phyloP scores from a whole-genome alignment of 805 yeast genomes.

The Ogataea neopini region DNA sequence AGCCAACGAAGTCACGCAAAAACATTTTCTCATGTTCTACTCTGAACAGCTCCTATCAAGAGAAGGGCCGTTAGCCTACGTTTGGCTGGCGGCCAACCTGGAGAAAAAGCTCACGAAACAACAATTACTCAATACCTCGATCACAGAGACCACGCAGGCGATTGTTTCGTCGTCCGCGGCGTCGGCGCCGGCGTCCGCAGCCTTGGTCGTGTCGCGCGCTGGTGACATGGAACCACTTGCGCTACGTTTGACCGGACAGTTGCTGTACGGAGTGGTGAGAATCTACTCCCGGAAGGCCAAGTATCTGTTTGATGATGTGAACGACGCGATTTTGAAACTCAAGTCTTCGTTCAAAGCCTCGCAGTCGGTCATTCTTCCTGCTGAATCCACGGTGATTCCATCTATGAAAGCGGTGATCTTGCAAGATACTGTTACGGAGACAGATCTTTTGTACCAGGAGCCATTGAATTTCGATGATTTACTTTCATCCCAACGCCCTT shows the following conservation, averaged over 20 bases:
- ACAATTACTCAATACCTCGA: constrained; percentile 71
- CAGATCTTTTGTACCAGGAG: constrained; percentile 69
- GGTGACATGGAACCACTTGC: constrained; percentile 59
- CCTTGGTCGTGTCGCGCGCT: constrained; percentile 17
- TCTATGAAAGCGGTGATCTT: constrained; percentile 61
- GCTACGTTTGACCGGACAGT: constrained; percentile 79
- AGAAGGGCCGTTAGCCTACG: constrained; percentile 84
- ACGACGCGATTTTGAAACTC: constrained; percentile 69
- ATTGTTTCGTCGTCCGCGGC: constrained; percentile 45
- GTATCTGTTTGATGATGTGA: constrained; percentile 78
- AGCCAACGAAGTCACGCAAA: neutral
- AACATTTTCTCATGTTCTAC: constrained; percentile 42
- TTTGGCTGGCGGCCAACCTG: constrained; percentile 91
- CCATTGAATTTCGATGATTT: constrained; percentile 48
- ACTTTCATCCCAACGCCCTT: constrained; percentile 19
- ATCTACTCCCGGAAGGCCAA: constrained; percentile 86
- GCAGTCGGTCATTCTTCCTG: constrained; percentile 56
- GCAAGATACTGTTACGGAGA: constrained; percentile 76
- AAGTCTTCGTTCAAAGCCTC: constrained; percentile 62
- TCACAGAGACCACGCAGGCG: constrained; percentile 65
- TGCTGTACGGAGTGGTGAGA: constrained; percentile 81
- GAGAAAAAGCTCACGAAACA: constrained; percentile 74
- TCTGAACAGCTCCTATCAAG: constrained; percentile 57
- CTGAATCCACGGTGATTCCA: constrained; percentile 59
- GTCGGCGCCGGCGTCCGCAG: constrained; percentile 6